Evolutionary conservation across 2,329 filamentous ascomycete genomes (phyloP), one percentile per base, ranked within the genome.

Genomic region (Lanzia echinophila): DNA sequence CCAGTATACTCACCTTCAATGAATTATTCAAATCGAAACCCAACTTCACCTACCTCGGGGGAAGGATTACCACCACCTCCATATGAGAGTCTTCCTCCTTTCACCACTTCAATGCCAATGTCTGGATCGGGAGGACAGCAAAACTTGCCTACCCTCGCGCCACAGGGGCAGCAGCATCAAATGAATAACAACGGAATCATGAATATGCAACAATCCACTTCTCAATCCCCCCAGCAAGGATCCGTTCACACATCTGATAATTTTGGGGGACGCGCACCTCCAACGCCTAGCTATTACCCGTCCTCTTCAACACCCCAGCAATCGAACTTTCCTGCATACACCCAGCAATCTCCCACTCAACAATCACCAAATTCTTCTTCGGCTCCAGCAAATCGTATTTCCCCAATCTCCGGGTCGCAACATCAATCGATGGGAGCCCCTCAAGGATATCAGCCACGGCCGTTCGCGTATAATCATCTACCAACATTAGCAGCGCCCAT

Each of bases 61-160:
- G 82, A 89, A 65, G 77, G 76, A 47, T 73, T 91, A 52, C 79
- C 86, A 56, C 76, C 81, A 52, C 82, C 86, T 56, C 78, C 84
- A 6, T 89, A 85, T 70, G 84, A 87, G 59, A 82, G 49, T 60
- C 77, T 86, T 56, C 79, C 83, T 43, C 75, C 83, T 33, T 89
- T 85, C 67, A 77, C 83, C 56, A 78, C 78, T 47, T 73, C 76
- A 44, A 72, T 83, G 65, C 75, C 79, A 44, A 72, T 83, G 66
- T 76, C 79, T 11, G 79, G 79, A 51, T 75, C 72, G 32, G 73
- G 67, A 58, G 62, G 62, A 42, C 61, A 61, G 47, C 59, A 63
- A 46, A 62, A 59, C 31, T 67, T 78, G 50, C 72, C 75, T 17
- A 69, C 74, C 31, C 58, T 67, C 19, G 60, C 66, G 32, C 57